A percentile compares a stretch with the other conserved stretches of the same genome.
These are phyloP conservation scores for Globisporangium acanthophoron DNA, from an alignment of 352 stramenopile genomes.

Conservation along the genomic window DNA sequence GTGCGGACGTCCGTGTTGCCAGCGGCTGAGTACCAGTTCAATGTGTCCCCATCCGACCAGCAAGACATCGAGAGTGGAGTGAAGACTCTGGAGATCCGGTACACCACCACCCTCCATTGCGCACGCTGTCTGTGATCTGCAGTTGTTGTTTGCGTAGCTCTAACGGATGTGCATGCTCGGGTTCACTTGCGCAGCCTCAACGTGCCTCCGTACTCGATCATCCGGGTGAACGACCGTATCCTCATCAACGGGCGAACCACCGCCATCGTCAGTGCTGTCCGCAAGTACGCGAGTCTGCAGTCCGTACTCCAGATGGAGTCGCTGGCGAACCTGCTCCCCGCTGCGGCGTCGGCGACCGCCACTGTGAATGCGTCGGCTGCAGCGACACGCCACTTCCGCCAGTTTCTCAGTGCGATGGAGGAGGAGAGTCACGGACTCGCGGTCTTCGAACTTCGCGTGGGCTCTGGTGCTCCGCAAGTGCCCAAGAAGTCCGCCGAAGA, in stretches of 20 bases:
- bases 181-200: constrained; percentile 33
- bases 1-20: constrained; percentile 9
- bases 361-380: constrained; percentile 18
- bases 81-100: constrained; percentile 71
- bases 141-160: not conserved
- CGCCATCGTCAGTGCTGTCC: constrained; percentile 36
- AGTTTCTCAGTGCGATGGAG: constrained; percentile 58
- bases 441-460: constrained; percentile 45
- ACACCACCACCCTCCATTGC: not conserved
- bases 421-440: constrained; percentile 47
- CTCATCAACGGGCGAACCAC: constrained; percentile 46
- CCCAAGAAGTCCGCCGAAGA: constrained; percentile 31
- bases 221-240: constrained; percentile 58
- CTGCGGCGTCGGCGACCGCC: not conserved
- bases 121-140: not conserved
- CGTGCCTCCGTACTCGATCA: constrained; percentile 61
- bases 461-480: constrained; percentile 8
- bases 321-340: constrained; percentile 36
- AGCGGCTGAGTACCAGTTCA: constrained; percentile 57
- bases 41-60: constrained; percentile 32
- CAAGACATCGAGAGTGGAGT: constrained; percentile 36
- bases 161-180: not conserved
- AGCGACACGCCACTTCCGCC: constrained; percentile 41
- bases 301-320: constrained; percentile 52
- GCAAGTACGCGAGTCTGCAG: constrained; percentile 56